Conservation (phyloP, 139 green algal species). For the Prasinococcaceae sp. region DNA sequence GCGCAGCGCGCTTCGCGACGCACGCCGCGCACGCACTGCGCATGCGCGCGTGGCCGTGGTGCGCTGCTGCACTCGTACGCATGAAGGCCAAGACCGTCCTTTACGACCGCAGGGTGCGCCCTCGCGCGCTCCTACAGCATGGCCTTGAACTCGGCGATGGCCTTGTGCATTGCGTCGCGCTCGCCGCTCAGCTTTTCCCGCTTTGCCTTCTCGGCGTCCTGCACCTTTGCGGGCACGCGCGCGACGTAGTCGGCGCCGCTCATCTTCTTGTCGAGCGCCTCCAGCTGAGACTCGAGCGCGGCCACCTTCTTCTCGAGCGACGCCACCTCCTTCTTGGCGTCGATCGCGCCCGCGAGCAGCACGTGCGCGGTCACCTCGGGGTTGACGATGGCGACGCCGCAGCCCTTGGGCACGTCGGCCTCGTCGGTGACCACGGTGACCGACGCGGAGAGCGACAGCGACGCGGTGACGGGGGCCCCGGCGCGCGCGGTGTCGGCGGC, state of each 20-base stretch:
- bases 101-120: too few relatives aligned
- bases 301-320: slow-evolving; percentile 75
- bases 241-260: slow-evolving; percentile 22
- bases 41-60: too few relatives aligned
- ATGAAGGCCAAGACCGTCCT: too few relatives aligned
- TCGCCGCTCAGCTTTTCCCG: slow-evolving; percentile 17
- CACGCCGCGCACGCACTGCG: too few relatives aligned
- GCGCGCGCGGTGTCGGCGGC: not conserved
- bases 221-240: slow-evolving; percentile 24
- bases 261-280: slow-evolving; percentile 26
- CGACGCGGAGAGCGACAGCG: not conserved
- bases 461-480: not conserved
- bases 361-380: slow-evolving; percentile 52
- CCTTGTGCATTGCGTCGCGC: slow-evolving; percentile 18
- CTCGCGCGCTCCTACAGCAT: not conserved
- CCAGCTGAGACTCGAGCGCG: slow-evolving; percentile 22
- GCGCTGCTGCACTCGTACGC: too few relatives aligned
- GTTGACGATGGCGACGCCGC: slow-evolving; percentile 68
- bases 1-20: too few relatives aligned
- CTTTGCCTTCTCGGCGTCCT: slow-evolving; percentile 26
- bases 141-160: slow-evolving; percentile 16
- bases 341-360: slow-evolving; percentile 63
- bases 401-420: slow-evolving; percentile 41
- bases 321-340: slow-evolving; percentile 67
- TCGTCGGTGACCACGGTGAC: not conserved